Evolutionary conservation across 2,329 filamentous ascomycete genomes (phyloP).

Genomic region (Pseudocercospora eumusae): DNA sequence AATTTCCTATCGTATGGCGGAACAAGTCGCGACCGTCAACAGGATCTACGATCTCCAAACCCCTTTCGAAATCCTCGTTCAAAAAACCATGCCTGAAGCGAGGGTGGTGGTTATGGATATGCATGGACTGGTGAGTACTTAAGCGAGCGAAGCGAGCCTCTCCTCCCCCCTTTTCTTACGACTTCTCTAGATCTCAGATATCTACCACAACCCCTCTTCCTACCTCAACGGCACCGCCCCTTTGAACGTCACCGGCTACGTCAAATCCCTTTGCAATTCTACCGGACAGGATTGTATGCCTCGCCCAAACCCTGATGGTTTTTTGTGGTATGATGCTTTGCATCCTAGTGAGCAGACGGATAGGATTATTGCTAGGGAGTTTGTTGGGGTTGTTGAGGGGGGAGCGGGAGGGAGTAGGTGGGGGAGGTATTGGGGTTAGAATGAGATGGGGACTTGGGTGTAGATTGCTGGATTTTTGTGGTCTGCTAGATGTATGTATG

Average conservation of each 20-base stretch:
- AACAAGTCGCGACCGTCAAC: slow-evolving; percentile 55
- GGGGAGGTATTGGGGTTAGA: slow-evolving; percentile 47
- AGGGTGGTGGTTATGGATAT: slow-evolving; percentile 68
- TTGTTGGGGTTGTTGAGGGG: slow-evolving; percentile 57
- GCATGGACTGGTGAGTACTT: slow-evolving; percentile 58
- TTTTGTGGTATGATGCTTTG: slow-evolving; percentile 72
- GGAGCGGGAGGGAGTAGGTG: slow-evolving; percentile 49
- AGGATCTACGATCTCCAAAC: slow-evolving; percentile 55
- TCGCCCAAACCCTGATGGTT: slow-evolving; percentile 57
- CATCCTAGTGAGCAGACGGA: slow-evolving; percentile 69
- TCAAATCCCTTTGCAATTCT: slow-evolving; percentile 54
- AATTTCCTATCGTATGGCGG: slow-evolving; percentile 54
- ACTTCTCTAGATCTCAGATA: slow-evolving; percentile 61
- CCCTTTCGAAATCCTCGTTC: slow-evolving; percentile 48
- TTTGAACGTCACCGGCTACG: slow-evolving; percentile 62
- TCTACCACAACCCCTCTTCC: slow-evolving; percentile 59
- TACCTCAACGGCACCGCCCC: slow-evolving; percentile 65
- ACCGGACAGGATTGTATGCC: slow-evolving; percentile 46
- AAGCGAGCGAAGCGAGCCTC: not conserved
- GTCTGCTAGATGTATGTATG: too few species aligned
- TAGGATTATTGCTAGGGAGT: slow-evolving; percentile 58
- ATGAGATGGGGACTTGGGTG: too few species aligned
- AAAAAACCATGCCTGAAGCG: slow-evolving; percentile 54
- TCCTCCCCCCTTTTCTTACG: not conserved
- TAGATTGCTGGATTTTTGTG: too few species aligned